Conservation (phyloP, 2,329 filamentous ascomycete genomes). For the Penicillium sp. region DNA sequence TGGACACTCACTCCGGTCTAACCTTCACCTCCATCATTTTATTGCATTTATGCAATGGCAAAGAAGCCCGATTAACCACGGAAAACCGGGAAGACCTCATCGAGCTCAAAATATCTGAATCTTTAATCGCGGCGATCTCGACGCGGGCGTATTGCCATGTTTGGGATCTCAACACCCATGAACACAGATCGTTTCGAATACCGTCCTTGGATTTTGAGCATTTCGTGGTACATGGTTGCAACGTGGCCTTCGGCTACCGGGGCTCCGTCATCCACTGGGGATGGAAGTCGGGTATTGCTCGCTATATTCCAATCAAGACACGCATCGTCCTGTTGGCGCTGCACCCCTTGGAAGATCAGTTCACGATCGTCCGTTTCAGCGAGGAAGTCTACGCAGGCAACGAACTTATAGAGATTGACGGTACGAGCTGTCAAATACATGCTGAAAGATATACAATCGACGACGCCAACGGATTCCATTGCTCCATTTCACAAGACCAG, state of each 20-base stretch:
- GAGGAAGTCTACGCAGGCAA: neutral
- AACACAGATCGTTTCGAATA: slow-evolving; percentile 28
- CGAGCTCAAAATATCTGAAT: slow-evolving; percentile 6
- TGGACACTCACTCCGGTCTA: neutral
- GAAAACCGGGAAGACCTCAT: slow-evolving; percentile 9
- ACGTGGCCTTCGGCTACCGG: slow-evolving; percentile 22
- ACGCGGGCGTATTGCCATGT: slow-evolving; percentile 26
- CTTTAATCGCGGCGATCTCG: slow-evolving; percentile 7
- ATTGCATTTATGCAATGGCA: slow-evolving; percentile 7
- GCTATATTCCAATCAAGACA: slow-evolving; percentile 8
- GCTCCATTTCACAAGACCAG: neutral
- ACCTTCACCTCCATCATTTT: neutral
- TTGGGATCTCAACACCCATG: slow-evolving; percentile 28
- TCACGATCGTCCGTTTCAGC: slow-evolving; percentile 19
- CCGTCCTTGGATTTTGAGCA: slow-evolving; percentile 17
- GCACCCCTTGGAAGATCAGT: slow-evolving; percentile 10
- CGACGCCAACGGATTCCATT: neutral
- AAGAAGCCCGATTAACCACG: slow-evolving; percentile 5
- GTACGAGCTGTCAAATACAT: neutral
- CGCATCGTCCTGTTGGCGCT: slow-evolving; percentile 17
- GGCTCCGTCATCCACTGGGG: slow-evolving; percentile 26
- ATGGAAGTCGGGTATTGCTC: slow-evolving; percentile 17
- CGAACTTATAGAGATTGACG: neutral
- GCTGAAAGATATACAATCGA: neutral
- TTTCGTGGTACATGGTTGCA: slow-evolving; percentile 22